Conservation (phyloP, 2,329 filamentous ascomycete genomes). For the Periglandula ipomoeae region DNA sequence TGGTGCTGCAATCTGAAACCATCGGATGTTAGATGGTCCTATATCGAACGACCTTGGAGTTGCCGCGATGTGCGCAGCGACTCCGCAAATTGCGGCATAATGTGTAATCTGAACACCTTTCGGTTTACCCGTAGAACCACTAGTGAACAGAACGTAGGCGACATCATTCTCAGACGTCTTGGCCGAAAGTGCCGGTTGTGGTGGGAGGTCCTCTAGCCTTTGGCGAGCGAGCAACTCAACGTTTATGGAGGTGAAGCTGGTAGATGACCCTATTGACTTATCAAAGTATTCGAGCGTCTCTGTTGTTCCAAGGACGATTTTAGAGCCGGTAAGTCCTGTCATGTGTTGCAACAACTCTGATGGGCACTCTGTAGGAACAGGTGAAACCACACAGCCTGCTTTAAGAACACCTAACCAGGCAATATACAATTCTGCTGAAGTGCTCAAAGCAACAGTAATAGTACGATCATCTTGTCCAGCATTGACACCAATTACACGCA, state of each 20-base stretch:
- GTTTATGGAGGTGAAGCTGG: background rate
- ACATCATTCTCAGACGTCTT: background rate
- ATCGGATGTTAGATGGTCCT: constrained; percentile 16
- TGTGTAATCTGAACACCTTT: constrained; percentile 3
- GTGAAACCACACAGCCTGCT: background rate
- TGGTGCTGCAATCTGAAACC: constrained; percentile 28
- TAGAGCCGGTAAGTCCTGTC: background rate
- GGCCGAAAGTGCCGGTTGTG: background rate
- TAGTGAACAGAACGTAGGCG: constrained; percentile 1
- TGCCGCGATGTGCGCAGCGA: background rate
- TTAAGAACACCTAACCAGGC: background rate
- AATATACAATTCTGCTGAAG: background rate
- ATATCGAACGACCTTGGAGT: background rate
- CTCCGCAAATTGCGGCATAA: background rate
- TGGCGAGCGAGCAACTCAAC: background rate
- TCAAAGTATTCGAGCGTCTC: background rate
- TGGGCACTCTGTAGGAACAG: background rate
- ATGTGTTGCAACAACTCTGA: background rate
- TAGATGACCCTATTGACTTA: background rate
- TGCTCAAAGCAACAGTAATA: background rate
- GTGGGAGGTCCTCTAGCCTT: background rate
- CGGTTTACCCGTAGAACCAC: constrained; percentile 3
- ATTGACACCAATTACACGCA: background rate
- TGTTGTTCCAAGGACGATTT: background rate
- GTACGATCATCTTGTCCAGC: background rate